phyloP scores from a whole-genome alignment of 2,329 filamentous ascomycete species.

The Coniochaeta hoffmannii region DNA sequence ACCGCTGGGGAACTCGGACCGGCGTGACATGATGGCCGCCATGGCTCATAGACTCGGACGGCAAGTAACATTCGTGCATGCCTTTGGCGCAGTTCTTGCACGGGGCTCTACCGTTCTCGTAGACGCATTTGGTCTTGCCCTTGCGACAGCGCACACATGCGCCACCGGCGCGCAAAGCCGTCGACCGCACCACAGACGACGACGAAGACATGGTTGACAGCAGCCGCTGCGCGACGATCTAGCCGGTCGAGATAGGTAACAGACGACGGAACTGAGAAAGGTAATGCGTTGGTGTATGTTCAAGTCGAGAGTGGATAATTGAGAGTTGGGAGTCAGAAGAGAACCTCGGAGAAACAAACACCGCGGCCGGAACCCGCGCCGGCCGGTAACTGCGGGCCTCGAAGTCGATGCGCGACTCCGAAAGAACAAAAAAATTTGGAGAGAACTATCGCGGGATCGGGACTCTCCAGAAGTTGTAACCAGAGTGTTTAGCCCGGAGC shows the following conservation, averaged over 20 bases:
- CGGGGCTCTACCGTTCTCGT: constrained; percentile 54
- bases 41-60: constrained; percentile 52
- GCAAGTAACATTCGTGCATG: constrained; percentile 56
- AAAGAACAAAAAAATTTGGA: background rate
- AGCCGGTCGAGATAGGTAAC: background rate
- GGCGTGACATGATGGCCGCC: constrained; percentile 50
- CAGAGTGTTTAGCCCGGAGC: background rate
- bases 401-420: background rate
- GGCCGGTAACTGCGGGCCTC: background rate
- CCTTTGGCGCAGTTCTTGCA: constrained; percentile 59
- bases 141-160: constrained; percentile 57
- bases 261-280: too few species aligned
- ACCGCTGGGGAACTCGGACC: constrained; percentile 41
- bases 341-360: background rate
- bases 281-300: background rate
- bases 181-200: constrained; percentile 46
- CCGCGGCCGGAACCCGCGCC: background rate
- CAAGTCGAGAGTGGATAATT: too few species aligned
- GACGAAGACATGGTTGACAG: constrained; percentile 19
- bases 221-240: background rate
- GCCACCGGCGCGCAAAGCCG: constrained; percentile 52
- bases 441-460: background rate
- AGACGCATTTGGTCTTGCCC: constrained; percentile 58
- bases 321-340: background rate
- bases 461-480: background rate